Evolutionary conservation across 176 grass and related monocot genomes (phyloP), one percentile per base, ranked within the genome.

Genomic region (Otatea glauca): DNA sequence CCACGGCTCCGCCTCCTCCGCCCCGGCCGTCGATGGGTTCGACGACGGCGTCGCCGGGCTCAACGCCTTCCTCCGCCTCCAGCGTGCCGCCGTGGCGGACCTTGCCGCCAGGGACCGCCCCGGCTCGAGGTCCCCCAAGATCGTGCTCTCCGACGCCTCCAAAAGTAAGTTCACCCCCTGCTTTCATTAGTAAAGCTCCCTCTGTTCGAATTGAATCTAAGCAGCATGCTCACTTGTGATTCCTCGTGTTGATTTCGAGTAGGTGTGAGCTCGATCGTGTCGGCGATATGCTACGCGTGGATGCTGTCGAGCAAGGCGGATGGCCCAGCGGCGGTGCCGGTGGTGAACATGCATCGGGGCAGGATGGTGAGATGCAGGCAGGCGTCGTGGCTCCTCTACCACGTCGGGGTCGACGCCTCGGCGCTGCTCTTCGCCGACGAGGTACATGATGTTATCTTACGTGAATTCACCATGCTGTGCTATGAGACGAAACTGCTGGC

Each of bases 221-320:
- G 55, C 54, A 13, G 5, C 43, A 29, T 20, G 9, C 45, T 35
- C 72, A 15, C 51, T 29, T 47, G 51, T 12, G 37, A 65, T 71
- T 43, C 50, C 50, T 16, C 11, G 17, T 77, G 63, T 25, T 74
- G 24, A 44, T 78, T 48, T 27, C 11, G 48, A 61, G 54, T 59
- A 75, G 88, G 87, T 12, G 85, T 63, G 73, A 92, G 89, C 88
- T 92, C 89, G 20, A 85, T 94, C 58, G 69, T 87, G 68, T 85
- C 89, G 18, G 87, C 87, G 23, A 88, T 94, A 87, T 94, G 84
- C 85, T 92, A 94, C 83, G 87, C 89, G 32, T 94, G 92, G 92
- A 78, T 92, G 59, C 63, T 85, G 68, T 63, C 66, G 29, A 94
- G 72, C 87, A 92, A 89, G 65, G 89, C 43, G 41, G 87, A 89